Percentiles rank a stretch among this genome's conserved stretches.
These are phyloP conservation scores for Discostella pseudostelligera DNA, from an alignment of 108 stramenopile species.

Conservation along the genomic window DNA sequence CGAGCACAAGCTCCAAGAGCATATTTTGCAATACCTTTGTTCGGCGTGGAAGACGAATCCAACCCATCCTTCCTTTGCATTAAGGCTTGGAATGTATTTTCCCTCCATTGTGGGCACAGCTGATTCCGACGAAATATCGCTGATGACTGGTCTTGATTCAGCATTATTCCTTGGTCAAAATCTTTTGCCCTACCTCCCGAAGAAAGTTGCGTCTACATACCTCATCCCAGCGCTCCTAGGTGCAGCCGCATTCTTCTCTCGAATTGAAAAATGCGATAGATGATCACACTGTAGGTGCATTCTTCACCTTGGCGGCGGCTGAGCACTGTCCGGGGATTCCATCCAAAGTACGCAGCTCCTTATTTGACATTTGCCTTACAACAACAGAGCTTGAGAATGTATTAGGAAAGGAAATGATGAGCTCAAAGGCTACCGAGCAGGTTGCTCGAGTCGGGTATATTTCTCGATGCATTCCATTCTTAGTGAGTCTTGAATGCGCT, in stretches of 20 bases:
- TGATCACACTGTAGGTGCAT: conserved; percentile 29
- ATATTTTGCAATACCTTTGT: conserved; percentile 41
- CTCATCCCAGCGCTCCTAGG: conserved; percentile 47
- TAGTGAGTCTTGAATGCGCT: conserved; percentile 36
- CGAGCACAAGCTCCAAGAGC: conserved; percentile 27
- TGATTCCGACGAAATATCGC: conserved; percentile 4
- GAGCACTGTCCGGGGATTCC: conserved; percentile 24
- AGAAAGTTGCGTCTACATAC: conserved; percentile 24
- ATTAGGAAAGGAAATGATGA: background rate
- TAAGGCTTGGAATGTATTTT: conserved; percentile 35
- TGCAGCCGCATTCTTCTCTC: conserved; percentile 36
- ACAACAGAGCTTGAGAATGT: conserved; percentile 15
- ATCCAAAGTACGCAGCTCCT: conserved; percentile 8
- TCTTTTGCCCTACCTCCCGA: conserved; percentile 51
- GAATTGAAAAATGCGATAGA: conserved; percentile 28
- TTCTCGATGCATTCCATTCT: conserved; percentile 54
- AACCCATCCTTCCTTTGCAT: conserved; percentile 39
- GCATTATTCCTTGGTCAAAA: conserved; percentile 53
- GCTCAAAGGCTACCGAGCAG: conserved; percentile 9
- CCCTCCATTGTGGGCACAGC: conserved; percentile 35
- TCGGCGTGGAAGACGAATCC: conserved; percentile 48
- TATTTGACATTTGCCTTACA: conserved; percentile 34
- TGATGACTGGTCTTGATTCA: conserved; percentile 31
- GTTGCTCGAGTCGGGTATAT: conserved; percentile 40
- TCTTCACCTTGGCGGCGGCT: conserved; percentile 24